Conservation (phyloP, 2,329 filamentous ascomycete species). For the Elsinoe fawcettii region DNA sequence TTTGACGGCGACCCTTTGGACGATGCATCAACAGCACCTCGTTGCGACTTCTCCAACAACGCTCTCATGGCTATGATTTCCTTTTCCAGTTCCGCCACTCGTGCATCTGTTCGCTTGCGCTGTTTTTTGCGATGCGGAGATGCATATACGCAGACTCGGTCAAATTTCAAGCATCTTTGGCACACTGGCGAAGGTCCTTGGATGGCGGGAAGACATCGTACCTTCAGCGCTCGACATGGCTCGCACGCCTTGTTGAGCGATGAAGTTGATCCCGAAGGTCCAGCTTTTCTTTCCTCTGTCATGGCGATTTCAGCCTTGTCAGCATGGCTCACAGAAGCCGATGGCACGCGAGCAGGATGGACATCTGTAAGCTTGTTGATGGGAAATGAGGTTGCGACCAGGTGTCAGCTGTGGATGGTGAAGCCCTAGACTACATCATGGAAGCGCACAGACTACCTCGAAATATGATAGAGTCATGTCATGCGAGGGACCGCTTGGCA, state of each 20-base stretch:
- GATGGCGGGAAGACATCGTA: conserved; percentile 34
- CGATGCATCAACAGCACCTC: background rate
- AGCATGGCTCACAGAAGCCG: background rate
- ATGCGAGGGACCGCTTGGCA: background rate
- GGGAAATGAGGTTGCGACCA: background rate
- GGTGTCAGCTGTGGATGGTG: background rate
- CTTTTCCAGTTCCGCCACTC: conserved; percentile 39
- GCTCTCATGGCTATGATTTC: conserved; percentile 37
- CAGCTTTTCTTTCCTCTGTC: background rate
- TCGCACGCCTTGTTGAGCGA: conserved; percentile 30
- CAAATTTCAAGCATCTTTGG: conserved; percentile 35
- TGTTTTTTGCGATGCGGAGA: conserved; percentile 36
- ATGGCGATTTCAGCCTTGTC: background rate
- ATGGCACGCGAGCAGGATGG: background rate
- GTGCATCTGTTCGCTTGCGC: conserved; percentile 39
- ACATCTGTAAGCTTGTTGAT: no score
- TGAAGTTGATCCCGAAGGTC: background rate
- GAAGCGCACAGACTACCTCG: background rate
- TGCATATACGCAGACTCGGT: conserved; percentile 34
- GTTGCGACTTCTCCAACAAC: conserved; percentile 28
- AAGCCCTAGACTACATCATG: background rate
- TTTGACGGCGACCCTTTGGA: background rate
- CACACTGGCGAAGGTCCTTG: conserved; percentile 27
- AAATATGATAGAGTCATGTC: conserved; percentile 8
- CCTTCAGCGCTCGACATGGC: conserved; percentile 37